These are phyloP conservation scores for Nakazawaea siamensis DNA, from an alignment of 805 yeast species.

Conservation along the genomic window DNA sequence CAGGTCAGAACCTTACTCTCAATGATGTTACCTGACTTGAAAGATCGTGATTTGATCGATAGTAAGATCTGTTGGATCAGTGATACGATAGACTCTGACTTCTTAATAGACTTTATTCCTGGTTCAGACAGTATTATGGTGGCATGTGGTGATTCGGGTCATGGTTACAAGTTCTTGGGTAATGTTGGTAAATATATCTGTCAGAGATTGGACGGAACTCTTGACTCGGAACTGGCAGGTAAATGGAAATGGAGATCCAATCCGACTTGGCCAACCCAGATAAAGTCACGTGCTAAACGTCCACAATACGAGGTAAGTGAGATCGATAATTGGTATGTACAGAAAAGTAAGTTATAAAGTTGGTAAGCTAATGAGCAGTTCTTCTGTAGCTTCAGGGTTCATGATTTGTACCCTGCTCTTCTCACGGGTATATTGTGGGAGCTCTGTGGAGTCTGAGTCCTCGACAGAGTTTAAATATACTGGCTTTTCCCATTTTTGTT, in stretches of 20 bases:
- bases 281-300: conserved; percentile 11
- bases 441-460: conserved; percentile 2
- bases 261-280: conserved; percentile 12
- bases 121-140: conserved; percentile 20
- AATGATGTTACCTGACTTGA: conserved; percentile 27
- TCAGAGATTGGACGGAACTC: conserved; percentile 17
- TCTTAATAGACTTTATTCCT: conserved; percentile 28
- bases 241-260: conserved; percentile 24
- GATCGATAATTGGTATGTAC: conserved; percentile 11
- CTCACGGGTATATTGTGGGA: not conserved
- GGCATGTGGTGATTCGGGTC: conserved; percentile 35
- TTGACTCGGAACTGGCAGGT: conserved; percentile 14
- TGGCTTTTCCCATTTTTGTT: conserved; percentile 42
- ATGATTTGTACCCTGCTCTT: conserved; percentile 2
- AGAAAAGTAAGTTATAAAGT: conserved; percentile 5
- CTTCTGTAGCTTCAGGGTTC: conserved; percentile 1
- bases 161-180: conserved; percentile 33
- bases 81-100: conserved; percentile 27
- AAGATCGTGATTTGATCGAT: conserved; percentile 14
- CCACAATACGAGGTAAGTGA: conserved; percentile 12
- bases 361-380: conserved; percentile 18
- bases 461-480: conserved; percentile 15
- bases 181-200: conserved; percentile 30
- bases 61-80: conserved; percentile 15
- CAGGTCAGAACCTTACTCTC: conserved; percentile 20